Evolutionary conservation across 106 monocot species (phyloP), one percentile per base, ranked within the genome.

Genomic region (Hemerocallis citrina): DNA sequence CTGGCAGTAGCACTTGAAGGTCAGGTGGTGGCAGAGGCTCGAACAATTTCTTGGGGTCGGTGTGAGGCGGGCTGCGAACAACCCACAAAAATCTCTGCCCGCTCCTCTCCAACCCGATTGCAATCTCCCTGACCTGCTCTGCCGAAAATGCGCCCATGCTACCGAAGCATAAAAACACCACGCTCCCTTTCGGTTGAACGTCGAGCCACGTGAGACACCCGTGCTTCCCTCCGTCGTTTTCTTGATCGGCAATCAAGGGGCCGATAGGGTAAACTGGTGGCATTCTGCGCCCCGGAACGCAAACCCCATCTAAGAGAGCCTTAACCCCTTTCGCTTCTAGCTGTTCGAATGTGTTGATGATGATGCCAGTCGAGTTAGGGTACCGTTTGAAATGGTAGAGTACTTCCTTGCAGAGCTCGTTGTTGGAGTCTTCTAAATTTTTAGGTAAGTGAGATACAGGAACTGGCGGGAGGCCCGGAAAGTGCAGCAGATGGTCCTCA

Each of bases 1-100:
- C 57, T 15, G 85, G 85, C 9, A 86, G 61, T 24, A 81, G 73
- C 48, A 1, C 23, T 16, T 79, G 72, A 15, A 82, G 62, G 17
- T 87, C 78, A 0, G 46, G n/a, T 49, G 16, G 22, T 49, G 22
- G 16, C 49, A n/a, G n/a, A 7, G 61, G 4, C 14, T 61, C 61
- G 14, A n/a, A 15, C 9, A 24, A 37, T 22, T 36, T n/a, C 10
- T 3, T 19, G 1, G 4, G 1, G 9, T 7, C 51, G 24, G 19
- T 32, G 6, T 43, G 34, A 1, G 58, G 38, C 7, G 37, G 58
- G 49, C 49, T 49, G 19, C 49, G 16, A 7, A 21, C 49, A 7
- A 49, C 49, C 49, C 49, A 14, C 22, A 49, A 14, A 17, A 49
- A 49, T 21, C 49, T 49, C 22, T 49, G 49, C n/a, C 22, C 22